Evolutionary conservation across 495 filamentous ascomycete species (phyloP).

Genomic region (Podospora sp.): DNA sequence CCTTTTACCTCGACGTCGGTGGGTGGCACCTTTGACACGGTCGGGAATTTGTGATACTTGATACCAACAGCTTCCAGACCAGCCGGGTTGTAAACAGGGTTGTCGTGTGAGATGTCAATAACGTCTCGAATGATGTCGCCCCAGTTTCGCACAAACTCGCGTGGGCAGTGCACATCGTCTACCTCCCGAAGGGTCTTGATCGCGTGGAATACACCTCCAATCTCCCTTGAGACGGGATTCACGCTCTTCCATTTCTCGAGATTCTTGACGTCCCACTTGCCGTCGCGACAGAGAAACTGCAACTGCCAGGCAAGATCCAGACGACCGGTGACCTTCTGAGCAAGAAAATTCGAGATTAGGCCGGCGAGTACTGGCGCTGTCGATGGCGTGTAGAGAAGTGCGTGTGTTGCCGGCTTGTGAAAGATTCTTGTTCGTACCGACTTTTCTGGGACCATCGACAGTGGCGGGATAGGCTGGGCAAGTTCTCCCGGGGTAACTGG

Average conservation of each 20-base stretch:
- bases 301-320: constrained; percentile 88
- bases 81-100: constrained; percentile 80
- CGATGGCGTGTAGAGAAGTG: constrained; percentile 76
- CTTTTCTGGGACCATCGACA: constrained; percentile 46
- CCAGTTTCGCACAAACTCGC: constrained; percentile 71
- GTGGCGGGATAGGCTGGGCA: constrained; percentile 44
- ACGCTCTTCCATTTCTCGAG: constrained; percentile 86
- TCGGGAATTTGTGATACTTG: constrained; percentile 84
- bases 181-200: constrained; percentile 88
- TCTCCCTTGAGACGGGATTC: constrained; percentile 72
- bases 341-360: constrained; percentile 79
- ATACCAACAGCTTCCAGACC: constrained; percentile 73
- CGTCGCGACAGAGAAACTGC: constrained; percentile 78
- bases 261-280: constrained; percentile 99
- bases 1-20: constrained; percentile 70
- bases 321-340: constrained; percentile 70
- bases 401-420: constrained; percentile 79
- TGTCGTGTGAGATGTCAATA: constrained; percentile 85
- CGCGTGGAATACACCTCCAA: constrained; percentile 74
- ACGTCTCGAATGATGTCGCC: constrained; percentile 66
- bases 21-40: constrained; percentile 89
- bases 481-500: constrained; percentile 44
- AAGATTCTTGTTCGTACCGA: constrained; percentile 71
- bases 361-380: constrained; percentile 77
- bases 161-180: constrained; percentile 80